These are phyloP conservation scores for Paramecium sonneborni DNA, from an alignment of 73 alveolate genomes.

Conservation along the genomic window DNA sequence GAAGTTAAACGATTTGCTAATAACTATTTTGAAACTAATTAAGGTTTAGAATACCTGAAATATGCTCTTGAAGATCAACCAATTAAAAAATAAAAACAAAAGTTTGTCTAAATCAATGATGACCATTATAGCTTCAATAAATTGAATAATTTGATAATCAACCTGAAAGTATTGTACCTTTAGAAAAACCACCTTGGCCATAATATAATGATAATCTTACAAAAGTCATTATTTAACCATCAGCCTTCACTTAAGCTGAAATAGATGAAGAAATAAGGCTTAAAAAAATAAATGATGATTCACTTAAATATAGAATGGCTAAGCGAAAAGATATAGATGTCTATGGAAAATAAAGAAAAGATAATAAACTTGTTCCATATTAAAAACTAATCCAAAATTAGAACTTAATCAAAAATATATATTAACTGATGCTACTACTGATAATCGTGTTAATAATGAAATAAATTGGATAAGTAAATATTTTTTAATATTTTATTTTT, in stretches of 20 bases:
- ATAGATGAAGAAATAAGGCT: slow-evolving; percentile 68
- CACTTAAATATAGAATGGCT: slow-evolving; percentile 49
- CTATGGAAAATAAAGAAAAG: slow-evolving; percentile 79
- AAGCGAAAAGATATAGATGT: slow-evolving; percentile 84
- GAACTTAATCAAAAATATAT: slow-evolving; percentile 94
- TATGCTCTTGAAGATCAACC: slow-evolving; percentile 34
- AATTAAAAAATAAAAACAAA: not conserved
- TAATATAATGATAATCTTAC: not conserved
- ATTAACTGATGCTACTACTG: slow-evolving; percentile 93
- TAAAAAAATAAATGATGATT: slow-evolving; percentile 64
- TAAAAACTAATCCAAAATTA: slow-evolving; percentile 79
- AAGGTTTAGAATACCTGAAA: slow-evolving; percentile 23
- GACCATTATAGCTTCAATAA: not conserved
- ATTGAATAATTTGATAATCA: not conserved
- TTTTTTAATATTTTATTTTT: not conserved
- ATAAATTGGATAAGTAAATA: slow-evolving; percentile 69
- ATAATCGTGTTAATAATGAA: slow-evolving; percentile 87
- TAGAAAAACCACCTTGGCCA: not conserved
- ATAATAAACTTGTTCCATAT: slow-evolving; percentile 66
- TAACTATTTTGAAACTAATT: slow-evolving; percentile 60
- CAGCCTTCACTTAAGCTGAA: slow-evolving; percentile 57
- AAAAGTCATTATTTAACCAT: slow-evolving; percentile 49
- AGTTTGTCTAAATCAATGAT: not conserved
- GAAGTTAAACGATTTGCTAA: slow-evolving; percentile 51
- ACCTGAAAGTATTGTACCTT: not conserved